Percentiles rank a stretch among this genome's conserved stretches.
Conservation (phyloP, 257 asterid genomes). For the Solanum tacnaense region DNA sequence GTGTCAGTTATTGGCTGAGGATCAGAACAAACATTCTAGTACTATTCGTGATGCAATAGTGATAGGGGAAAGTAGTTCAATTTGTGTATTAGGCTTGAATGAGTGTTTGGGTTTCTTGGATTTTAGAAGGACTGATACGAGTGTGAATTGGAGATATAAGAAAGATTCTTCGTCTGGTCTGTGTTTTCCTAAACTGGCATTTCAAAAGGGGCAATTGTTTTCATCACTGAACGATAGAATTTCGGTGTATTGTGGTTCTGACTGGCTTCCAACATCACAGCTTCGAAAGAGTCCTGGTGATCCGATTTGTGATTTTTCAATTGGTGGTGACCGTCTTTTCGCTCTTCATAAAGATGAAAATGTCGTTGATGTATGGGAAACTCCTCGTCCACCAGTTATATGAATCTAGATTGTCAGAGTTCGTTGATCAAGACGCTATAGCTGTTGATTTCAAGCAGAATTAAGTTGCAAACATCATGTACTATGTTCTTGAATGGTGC, state of each 20-base stretch:
- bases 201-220: slow-evolving; percentile 59
- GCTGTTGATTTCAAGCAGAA: neutral
- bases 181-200: slow-evolving; percentile 45
- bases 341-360: slow-evolving; percentile 74
- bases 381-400: slow-evolving; percentile 43
- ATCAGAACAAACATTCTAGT: no score
- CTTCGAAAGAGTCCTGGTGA: slow-evolving; percentile 56
- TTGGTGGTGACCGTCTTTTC: slow-evolving; percentile 70
- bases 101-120: slow-evolving; percentile 84
- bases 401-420: slow-evolving; percentile 11
- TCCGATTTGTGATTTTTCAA: slow-evolving; percentile 71
- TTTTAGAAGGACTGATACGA: slow-evolving; percentile 40
- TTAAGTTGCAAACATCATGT: neutral
- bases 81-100: slow-evolving; percentile 44
- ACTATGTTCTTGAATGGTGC: neutral
- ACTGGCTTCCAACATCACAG: slow-evolving; percentile 64
- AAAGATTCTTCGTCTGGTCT: no score
- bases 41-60: neutral
- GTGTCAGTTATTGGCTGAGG: no score
- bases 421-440: neutral
- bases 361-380: slow-evolving; percentile 75
- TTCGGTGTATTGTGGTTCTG: slow-evolving; percentile 69
- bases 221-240: slow-evolving; percentile 69
- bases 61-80: neutral
- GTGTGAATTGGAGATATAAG: neutral